A percentile compares a stretch with the other conserved stretches of the same genome.
phyloP scores from a whole-genome alignment of 23 red algal species.

The Gracilaria gracilis region DNA sequence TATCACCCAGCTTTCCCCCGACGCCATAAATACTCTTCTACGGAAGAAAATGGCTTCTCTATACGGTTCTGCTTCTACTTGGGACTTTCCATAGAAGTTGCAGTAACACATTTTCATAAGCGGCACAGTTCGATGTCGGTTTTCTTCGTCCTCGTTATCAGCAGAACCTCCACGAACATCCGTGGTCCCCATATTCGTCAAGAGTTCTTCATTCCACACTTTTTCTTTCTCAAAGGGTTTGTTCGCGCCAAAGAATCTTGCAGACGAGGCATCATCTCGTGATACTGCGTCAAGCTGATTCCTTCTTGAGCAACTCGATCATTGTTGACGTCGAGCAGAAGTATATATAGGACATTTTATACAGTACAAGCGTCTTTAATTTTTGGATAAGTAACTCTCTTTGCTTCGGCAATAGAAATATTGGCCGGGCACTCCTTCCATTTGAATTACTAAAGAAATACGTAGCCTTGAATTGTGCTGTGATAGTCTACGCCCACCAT shows the following conservation, averaged over 20 bases:
- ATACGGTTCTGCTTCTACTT: conserved; percentile 68
- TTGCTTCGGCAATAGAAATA: conserved; percentile 70
- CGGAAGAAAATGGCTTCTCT: conserved; percentile 83
- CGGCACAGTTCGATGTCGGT: conserved; percentile 64
- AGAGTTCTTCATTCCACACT: conserved; percentile 71
- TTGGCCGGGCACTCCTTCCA: conserved; percentile 22
- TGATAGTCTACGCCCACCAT: conserved; percentile 59
- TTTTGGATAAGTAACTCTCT: conserved; percentile 64
- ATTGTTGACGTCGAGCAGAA: conserved; percentile 75
- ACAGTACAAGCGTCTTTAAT: conserved; percentile 67
- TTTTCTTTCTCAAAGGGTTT: conserved; percentile 75
- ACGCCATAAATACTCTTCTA: conserved; percentile 81
- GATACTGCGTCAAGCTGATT: conserved; percentile 74
- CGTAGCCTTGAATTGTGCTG: too few species aligned
- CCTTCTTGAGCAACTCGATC: conserved; percentile 72
- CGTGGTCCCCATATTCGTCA: conserved; percentile 58
- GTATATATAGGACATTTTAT: conserved; percentile 77
- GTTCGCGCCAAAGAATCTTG: conserved; percentile 40
- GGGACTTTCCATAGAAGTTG: conserved; percentile 88
- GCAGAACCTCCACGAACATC: conserved; percentile 77
- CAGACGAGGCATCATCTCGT: conserved; percentile 68
- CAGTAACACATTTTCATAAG: conserved; percentile 84
- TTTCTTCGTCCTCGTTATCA: conserved; percentile 74
- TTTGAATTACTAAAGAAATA: too few species aligned
- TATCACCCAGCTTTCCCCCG: conserved; percentile 74